These are phyloP conservation scores for Senecio squalidus DNA, from an alignment of 140 eudicot species.

Conservation along the genomic window DNA sequence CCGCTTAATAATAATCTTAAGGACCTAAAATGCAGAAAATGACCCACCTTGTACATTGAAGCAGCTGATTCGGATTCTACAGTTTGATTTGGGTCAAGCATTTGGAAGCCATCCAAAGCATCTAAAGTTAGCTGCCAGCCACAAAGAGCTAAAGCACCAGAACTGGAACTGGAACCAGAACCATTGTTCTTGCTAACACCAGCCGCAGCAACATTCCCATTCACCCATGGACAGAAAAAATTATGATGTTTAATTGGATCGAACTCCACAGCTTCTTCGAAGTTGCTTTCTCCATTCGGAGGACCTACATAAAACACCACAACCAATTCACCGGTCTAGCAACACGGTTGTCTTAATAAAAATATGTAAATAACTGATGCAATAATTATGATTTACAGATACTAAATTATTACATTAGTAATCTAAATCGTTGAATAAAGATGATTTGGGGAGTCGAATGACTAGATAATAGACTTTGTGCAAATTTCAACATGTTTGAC, in stretches of 20 bases:
- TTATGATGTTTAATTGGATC: conserved; percentile 93
- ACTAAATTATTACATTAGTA: too few relatives aligned
- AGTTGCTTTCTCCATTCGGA: conserved; percentile 78
- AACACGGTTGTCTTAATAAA: too few relatives aligned
- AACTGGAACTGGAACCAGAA: conserved; percentile 62
- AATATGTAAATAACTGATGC: too few relatives aligned
- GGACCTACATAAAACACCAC: conserved; percentile 37
- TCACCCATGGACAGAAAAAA: conserved; percentile 91
- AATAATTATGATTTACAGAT: too few relatives aligned
- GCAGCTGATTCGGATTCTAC: conserved; percentile 97
- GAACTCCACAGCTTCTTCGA: conserved; percentile 68
- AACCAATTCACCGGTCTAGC: too few relatives aligned
- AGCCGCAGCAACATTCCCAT: conserved; percentile 96
- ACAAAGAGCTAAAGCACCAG: conserved; percentile 61
- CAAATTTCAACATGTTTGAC: too few relatives aligned
- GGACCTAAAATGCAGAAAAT: background rate
- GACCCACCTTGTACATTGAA: conserved; percentile 68
- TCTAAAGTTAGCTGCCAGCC: conserved; percentile 97
- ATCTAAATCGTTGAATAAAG: too few relatives aligned
- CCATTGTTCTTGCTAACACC: conserved; percentile 50
- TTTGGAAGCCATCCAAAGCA: conserved; percentile 48
- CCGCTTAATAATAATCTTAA: too few relatives aligned
- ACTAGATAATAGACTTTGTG: too few relatives aligned
- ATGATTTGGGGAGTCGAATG: too few relatives aligned
- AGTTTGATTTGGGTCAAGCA: conserved; percentile 57